Evolutionary conservation across 257 asterid species (phyloP), one percentile per base, ranked within the genome.

Genomic region (Linaria vulgaris): DNA sequence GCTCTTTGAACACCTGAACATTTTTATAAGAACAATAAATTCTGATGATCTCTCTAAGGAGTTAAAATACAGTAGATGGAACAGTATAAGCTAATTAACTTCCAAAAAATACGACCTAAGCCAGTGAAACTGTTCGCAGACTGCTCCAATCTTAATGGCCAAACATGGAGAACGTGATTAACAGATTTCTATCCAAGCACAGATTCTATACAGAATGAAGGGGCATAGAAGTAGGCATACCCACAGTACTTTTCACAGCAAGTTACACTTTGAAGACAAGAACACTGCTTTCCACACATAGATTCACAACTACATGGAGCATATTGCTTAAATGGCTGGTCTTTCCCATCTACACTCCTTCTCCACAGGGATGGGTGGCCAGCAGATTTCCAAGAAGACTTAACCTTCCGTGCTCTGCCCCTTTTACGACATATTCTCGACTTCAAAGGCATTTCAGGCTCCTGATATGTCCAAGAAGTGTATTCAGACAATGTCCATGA

Each of bases 341-440:
- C 89, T 76, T 94, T 90, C 69, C 97, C 97, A 72, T 89, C 95
- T 7, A 78, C 87, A 51, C 85, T 77, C 81, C 96, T 84, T 81
- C 97, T 90, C 96, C 97, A 94, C 54, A 87, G 79, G 34, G 97
- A 87, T 31, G 99, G 99, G 78, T 90, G 99, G 34, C 99, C 99
- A 64, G 97, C 89, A 72, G 97, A 94, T 69, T 94, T 94, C 77
- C 91, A 80, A 22, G 99, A 94, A 69, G 91, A 88, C 69, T 90
- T 94, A 45, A 90, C 90, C 87, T 85, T 94, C 38, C 97, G 87
- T 24, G 79, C 80, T 69, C 97, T 80, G 41, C 99, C 99, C 72
- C 91, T 85, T 75, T 88, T 87, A 67, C 99, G 95, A 70, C 85
- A 84, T 67, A 87, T 68, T 65, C 95, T 92, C 20, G 95, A 80